Evolutionary conservation across 768 basidiomycete genomes (phyloP), one percentile per base, ranked within the genome.

Genomic region (Phylloporus arenicola): DNA sequence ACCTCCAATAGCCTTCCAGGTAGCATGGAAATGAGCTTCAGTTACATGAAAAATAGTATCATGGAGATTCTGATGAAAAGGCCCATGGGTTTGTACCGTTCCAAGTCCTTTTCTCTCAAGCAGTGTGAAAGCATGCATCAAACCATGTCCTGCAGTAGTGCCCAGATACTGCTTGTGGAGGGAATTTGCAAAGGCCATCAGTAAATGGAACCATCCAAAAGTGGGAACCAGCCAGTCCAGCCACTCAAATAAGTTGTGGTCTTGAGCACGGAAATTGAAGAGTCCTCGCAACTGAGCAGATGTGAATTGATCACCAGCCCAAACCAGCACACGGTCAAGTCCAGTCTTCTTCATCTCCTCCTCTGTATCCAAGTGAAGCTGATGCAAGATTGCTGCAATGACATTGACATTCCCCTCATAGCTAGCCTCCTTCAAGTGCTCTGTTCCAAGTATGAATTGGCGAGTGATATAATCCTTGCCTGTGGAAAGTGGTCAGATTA

Each of bases 141-240:
- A 55, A 1, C 64, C 62, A 7, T n/a, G 16, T 0, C 53, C 54
- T 2, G 46, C 40, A 17, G 24, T 33, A 1, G 70, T 71, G 70
- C 70, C 37, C 1, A 38, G 19, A 30, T 74, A 76, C 45, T 76
- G 75, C 38, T 69, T 67, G 50, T 76, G 70, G 0, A 77, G 43
- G 0, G 73, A 72, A 38, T 69, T 67, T 4, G 64, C 72, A 45
- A 66, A 66, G 5, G 72, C 72, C 65, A 78, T 74, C 24, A 56
- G 38, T 0, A 67, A 50, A 49, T 78, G 74, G 14, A 78, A 65
- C 73, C 72, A 78, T 0, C 75, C 70, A 39, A 72, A 70, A 0
- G 60, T 47, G 0, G 58, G 45, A 1, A 70, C 39, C 6, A 70
- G 48, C 55, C 60, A 74, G 41, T 75, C 70, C 0, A 75, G 53